These are phyloP conservation scores for Lentinula aciculospora DNA, from an alignment of 768 basidiomycete species.

Conservation along the genomic window DNA sequence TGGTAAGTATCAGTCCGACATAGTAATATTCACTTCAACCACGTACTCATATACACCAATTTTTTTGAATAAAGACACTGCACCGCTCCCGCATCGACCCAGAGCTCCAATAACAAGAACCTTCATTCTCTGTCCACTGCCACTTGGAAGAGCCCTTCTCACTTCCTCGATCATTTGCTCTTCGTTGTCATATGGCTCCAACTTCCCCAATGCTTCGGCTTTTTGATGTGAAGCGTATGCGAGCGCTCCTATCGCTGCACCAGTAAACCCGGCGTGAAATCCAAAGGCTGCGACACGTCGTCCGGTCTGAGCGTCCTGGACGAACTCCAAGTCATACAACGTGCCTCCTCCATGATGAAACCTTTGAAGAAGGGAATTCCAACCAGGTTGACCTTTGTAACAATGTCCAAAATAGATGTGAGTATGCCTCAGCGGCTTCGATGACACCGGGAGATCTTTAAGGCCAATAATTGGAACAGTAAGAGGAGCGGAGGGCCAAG, in stretches of 20 bases:
- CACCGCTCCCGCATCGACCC: conserved; percentile 90
- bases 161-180: conserved; percentile 74
- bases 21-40: background rate
- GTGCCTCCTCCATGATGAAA: conserved; percentile 81
- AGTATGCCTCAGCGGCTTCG: conserved; percentile 80
- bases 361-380: conserved; percentile 78
- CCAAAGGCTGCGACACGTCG: conserved; percentile 96
- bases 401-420: conserved; percentile 99
- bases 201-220: conserved; percentile 52
- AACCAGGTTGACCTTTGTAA: conserved; percentile 95
- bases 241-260: conserved; percentile 85
- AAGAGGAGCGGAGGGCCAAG: conserved; percentile 79
- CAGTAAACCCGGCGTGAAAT: conserved; percentile 95
- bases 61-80: conserved; percentile 89
- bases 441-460: conserved; percentile 88
- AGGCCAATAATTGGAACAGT: conserved; percentile 83
- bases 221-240: conserved; percentile 67
- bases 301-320: conserved; percentile 67
- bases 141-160: conserved; percentile 49
- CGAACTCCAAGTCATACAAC: conserved; percentile 93
- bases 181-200: conserved; percentile 84
- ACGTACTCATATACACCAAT: conserved; percentile 91
- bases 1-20: conserved; percentile 24
- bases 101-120: conserved; percentile 94
- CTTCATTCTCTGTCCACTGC: conserved; percentile 65